Evolutionary conservation across 495 filamentous ascomycete genomes (phyloP).

Genomic region (Aspergillus indologenus): DNA sequence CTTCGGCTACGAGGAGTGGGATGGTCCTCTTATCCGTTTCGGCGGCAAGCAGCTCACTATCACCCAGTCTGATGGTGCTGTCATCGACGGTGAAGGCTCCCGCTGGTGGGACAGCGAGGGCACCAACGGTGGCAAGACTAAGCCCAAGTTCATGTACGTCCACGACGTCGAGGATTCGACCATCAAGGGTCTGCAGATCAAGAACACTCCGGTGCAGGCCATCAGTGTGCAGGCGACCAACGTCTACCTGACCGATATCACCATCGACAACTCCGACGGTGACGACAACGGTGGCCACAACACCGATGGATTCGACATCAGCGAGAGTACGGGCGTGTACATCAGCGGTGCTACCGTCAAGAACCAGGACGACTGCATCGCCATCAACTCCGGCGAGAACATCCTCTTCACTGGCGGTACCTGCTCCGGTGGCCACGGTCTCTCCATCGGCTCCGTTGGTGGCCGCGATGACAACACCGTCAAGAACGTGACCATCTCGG

Average conservation of each 20-base stretch:
- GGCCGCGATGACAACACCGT: conserved; percentile 61
- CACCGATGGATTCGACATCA: conserved; percentile 66
- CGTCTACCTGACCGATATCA: conserved; percentile 49
- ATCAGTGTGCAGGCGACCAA: conserved; percentile 56
- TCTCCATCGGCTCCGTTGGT: conserved; percentile 68
- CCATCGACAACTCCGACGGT: conserved; percentile 59
- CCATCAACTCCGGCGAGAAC: conserved; percentile 58
- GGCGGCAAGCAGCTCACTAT: conserved; percentile 45
- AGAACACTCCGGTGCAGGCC: conserved; percentile 61
- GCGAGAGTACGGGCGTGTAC: conserved; percentile 45
- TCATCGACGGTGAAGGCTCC: conserved; percentile 46
- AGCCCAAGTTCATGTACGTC: conserved; percentile 58
- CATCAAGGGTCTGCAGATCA: conserved; percentile 44
- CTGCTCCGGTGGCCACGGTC: conserved; percentile 62
- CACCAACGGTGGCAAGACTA: conserved; percentile 53
- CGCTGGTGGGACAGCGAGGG: conserved; percentile 55
- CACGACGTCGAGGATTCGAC: conserved; percentile 42
- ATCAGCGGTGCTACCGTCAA: conserved; percentile 54
- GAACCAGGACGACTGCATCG: conserved; percentile 65
- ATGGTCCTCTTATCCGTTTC: conserved; percentile 48
- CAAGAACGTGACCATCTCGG: conserved; percentile 50
- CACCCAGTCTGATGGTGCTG: conserved; percentile 32
- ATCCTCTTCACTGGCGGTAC: conserved; percentile 53
- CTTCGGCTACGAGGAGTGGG: conserved; percentile 54
- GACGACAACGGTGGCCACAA: conserved; percentile 54